Percentiles rank a stretch among this genome's conserved stretches.
Evolutionary conservation across 352 stramenopile genomes (phyloP).

Genomic region (Phytophthora fragariae): DNA sequence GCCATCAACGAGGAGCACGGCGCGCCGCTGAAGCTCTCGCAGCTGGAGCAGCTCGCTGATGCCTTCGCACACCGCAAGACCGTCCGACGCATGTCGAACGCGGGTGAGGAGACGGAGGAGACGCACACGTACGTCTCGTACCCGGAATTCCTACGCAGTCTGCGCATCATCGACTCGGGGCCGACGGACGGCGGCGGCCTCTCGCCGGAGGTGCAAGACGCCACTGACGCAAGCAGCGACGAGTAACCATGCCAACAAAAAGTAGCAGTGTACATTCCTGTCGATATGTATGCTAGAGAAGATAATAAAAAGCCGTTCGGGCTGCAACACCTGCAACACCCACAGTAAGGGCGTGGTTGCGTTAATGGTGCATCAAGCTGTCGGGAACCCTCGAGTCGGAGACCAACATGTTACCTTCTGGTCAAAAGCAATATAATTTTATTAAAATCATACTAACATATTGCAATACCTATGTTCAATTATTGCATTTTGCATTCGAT

Average conservation of each 20-base stretch:
- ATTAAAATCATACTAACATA: too few species aligned
- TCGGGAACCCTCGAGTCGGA: too few species aligned
- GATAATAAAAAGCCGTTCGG: not conserved
- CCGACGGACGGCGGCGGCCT: constrained; percentile 22
- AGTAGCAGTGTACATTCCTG: constrained; percentile 11
- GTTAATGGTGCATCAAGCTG: too few species aligned
- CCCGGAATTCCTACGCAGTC: constrained; percentile 72
- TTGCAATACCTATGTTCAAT: too few species aligned
- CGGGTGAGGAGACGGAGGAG: constrained; percentile 37
- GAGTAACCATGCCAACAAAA: not conserved
- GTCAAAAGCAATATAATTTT: too few species aligned
- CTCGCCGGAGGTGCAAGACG: constrained; percentile 5
- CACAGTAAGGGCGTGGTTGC: too few species aligned
- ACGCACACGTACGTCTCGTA: constrained; percentile 65
- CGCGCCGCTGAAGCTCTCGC: constrained; percentile 56
- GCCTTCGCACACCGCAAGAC: constrained; percentile 55
- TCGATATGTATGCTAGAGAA: constrained; percentile 30
- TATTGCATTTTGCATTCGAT: too few species aligned
- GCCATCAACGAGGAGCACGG: constrained; percentile 80
- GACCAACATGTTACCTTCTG: too few species aligned
- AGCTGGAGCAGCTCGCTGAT: constrained; percentile 76
- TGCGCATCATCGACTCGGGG: constrained; percentile 68
- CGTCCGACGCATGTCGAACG: constrained; percentile 34
- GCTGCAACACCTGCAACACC: not conserved
- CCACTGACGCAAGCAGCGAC: constrained; percentile 15